Base-by-base conservation (phyloP, 805 yeast genomes). In the Kluyveromyces starmeri region DNA sequence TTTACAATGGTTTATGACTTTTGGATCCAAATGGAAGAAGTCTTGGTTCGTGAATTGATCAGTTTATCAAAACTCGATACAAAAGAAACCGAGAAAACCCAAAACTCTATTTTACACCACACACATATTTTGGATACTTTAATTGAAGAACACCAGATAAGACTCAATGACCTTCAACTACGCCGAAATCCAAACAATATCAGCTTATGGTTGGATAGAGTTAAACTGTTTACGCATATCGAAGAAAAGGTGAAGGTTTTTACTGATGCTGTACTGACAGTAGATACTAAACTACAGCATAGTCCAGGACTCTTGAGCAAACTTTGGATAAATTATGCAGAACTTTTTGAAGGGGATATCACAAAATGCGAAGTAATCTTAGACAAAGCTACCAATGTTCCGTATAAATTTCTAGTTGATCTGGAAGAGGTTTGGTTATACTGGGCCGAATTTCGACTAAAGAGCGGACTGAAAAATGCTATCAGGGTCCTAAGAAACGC, bases 311-410 rank as follows among this genome's bases (percentile, higher is more conserved):
- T 67, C 4, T 57, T 84, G 5, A 70, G 77, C 1, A 56, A 68
- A 12, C 46, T 88, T 7, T 88, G 96, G 96, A 60, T 71, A 4
- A 57, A 65, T 3, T 86, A 83, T 53, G 82, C 94, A 0, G 53
- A 60, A 20, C 53, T 80, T 3, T 86, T 83, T 58, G 61, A 68
- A 28, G 62, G 62, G 0, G 85, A 83, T 44, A 42, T 67, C 8
- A 62, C 61, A 12, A 71, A 82, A 0, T 85, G 88, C 1, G 58
- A 81, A 42, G 62, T 70, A 12, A 69, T 86, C 5, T 72, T 69
- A 36, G 72, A 74, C 23, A 76, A 76, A 32, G 78, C 89, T 0
- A 61, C 74, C 1, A 74, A 75, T 36, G 88, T 86, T 0, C 88
- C 86, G 5, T 85, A 69, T 56, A 67, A 62, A 17, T 58, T 67